Conservation (phyloP, 805 yeast genomes). For the Peterozyma xylosa region DNA sequence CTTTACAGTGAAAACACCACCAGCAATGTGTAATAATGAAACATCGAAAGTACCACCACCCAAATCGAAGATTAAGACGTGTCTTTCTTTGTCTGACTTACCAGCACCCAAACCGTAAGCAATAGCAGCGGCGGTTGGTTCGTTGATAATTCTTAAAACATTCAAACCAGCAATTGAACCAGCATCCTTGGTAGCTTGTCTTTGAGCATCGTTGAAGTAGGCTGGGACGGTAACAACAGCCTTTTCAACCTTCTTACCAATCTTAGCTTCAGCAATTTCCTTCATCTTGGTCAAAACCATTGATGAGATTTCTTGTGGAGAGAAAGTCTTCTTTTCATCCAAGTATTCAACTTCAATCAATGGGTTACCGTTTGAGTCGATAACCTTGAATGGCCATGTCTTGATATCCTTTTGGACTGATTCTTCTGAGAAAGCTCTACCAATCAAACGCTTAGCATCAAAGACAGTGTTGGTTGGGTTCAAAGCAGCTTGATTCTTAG, state of each 20-base stretch:
- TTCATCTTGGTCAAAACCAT: conserved; percentile 80
- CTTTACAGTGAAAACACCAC: conserved; percentile 95
- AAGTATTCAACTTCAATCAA: conserved; percentile 62
- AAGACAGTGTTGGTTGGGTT: conserved; percentile 72
- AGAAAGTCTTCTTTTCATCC: conserved; percentile 61
- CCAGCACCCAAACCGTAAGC: conserved; percentile 98
- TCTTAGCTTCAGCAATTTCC: conserved; percentile 72
- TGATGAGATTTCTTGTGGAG: conserved; percentile 71
- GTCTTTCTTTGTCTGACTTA: conserved; percentile 72
- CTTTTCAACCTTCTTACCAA: conserved; percentile 63
- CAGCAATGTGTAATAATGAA: conserved; percentile 85
- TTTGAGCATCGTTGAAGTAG: conserved; percentile 72
- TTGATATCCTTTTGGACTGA: conserved; percentile 84
- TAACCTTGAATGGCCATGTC: conserved; percentile 79
- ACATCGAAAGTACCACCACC: conserved; percentile 99
- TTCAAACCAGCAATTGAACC: conserved; percentile 76
- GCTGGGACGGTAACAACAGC: conserved; percentile 79
- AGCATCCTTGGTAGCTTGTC: conserved; percentile 80
- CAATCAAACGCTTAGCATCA: conserved; percentile 79
- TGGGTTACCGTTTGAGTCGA: conserved; percentile 60
- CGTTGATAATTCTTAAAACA: conserved; percentile 71
- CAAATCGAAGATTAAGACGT: conserved; percentile 87
- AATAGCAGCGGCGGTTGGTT: conserved; percentile 95
- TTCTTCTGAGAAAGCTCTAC: conserved; percentile 70
- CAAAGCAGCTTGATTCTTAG: conserved; percentile 77